These are phyloP conservation scores for Capsella bursapastoris DNA, from an alignment of 345 rosid genomes.

Conservation along the genomic window DNA sequence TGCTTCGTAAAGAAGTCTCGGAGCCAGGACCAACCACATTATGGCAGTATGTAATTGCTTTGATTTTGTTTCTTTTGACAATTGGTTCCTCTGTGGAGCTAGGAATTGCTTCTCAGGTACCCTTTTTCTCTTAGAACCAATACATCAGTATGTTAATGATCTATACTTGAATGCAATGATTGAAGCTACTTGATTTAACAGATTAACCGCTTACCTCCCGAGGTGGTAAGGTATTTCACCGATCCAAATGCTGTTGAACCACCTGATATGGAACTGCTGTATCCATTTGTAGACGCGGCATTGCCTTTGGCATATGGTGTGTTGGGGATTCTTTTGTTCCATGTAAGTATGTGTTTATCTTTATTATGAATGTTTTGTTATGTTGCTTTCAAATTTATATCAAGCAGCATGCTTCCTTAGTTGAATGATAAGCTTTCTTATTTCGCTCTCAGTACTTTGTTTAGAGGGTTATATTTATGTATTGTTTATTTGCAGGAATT, in stretches of 20 bases:
- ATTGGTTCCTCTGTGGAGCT: slow-evolving; percentile 90
- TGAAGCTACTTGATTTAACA: slow-evolving; percentile 46
- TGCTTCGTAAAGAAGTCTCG: slow-evolving; percentile 92
- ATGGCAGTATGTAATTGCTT: slow-evolving; percentile 95
- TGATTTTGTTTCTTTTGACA: slow-evolving; percentile 80
- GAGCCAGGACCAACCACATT: slow-evolving; percentile 97
- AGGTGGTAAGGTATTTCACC: slow-evolving; percentile 88
- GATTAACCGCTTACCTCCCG: slow-evolving; percentile 95
- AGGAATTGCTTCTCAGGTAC: slow-evolving; percentile 96
- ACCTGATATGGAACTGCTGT: slow-evolving; percentile 84
- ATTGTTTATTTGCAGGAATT: slow-evolving; percentile 63
- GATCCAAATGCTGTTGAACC: slow-evolving; percentile 90
- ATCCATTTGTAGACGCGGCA: slow-evolving; percentile 92
- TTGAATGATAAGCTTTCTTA: slow-evolving; percentile 9
- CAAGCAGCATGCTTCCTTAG: slow-evolving; percentile 15
- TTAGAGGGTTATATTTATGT: not conserved
- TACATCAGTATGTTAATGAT: slow-evolving; percentile 15
- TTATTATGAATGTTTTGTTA: not conserved
- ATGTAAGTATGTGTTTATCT: slow-evolving; percentile 56
- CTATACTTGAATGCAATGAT: slow-evolving; percentile 2
- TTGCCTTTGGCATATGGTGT: slow-evolving; percentile 95
- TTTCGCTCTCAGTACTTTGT: not conserved
- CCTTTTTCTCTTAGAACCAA: not conserved
- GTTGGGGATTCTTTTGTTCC: slow-evolving; percentile 84
- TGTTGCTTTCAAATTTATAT: slow-evolving; percentile 13